Base-by-base conservation (phyloP, 192 early-diverging fungal species). In the Linnemannia hyalina region DNA sequence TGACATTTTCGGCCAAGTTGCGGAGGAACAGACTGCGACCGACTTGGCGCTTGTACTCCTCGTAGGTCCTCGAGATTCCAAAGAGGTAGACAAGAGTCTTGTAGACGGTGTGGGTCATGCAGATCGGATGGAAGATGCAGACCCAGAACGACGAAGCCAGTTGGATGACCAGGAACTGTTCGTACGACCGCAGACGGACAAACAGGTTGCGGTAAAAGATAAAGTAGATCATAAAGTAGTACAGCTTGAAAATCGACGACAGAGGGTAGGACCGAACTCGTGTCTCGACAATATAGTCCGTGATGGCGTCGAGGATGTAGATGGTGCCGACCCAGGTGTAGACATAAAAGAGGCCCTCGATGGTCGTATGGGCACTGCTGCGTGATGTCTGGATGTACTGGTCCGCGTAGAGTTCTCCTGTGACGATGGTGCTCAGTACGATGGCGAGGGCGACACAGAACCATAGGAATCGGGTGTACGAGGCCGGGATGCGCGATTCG, bases 181-280 rank as follows among this genome's bases (percentile, higher is more conserved):
- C 92, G 22, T 90, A 90, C 4, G 93, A 92, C 74, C 94, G 92
- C 49, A 96, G 85, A 2, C 94, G 91, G 26, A 93, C 94, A 87
- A 96, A 96, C 71, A 96, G 78, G 74, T 94, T 96, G 68, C 95
- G 91, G 85, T 96, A 95, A 80, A 96, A 96, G 74, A 96, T 94
- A 77, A 95, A 96, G 80, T 96, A 96, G 32, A 94, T 93, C 91
- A 95, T 94, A 81, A 94, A 95, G 72, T 94, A 96, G 76, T 96
- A 96, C 71, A 95, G 88, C 74, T 93, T 93, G 83, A 94, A 96
- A 42, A 93, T 91, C 70, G 92, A 94, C 68, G 92, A 90, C 47
- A 96, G 75, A 3, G 94, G 94, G 84, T 95, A 93, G 3, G 93
- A 95, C 13, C 91, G 89, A 26, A 96, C 90, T 38, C 91, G 90